phyloP scores from a whole-genome alignment of 306 rosid species.

The Vigna radiata region DNA sequence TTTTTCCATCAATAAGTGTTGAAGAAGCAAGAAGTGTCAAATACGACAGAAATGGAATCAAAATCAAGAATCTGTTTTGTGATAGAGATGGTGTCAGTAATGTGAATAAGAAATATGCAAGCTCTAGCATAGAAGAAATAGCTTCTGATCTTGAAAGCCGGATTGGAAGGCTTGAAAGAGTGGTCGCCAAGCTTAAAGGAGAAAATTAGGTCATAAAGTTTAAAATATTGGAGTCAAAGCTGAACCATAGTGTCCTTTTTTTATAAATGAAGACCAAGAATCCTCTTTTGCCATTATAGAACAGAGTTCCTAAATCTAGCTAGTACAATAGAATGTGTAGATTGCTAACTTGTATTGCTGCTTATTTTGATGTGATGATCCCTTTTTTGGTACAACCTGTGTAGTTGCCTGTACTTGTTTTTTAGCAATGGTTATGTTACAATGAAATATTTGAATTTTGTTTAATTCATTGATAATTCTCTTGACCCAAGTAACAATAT shows the following conservation, averaged over 20 bases:
- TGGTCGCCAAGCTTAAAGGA: conserved; percentile 32
- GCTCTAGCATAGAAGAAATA: neutral
- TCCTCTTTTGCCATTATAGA: conserved; percentile 14
- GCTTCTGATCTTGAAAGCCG: conserved; percentile 37
- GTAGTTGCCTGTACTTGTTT: neutral
- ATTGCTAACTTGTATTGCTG: neutral
- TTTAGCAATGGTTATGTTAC: neutral
- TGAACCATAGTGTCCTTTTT: neutral
- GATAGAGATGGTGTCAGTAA: neutral
- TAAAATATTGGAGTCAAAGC: neutral
- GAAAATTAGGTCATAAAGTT: neutral
- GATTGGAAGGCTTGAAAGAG: conserved; percentile 40
- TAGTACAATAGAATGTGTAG: neutral
- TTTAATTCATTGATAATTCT: neutral
- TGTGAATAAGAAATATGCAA: neutral
- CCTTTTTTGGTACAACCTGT: neutral
- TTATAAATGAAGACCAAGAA: neutral
- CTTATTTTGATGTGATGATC: conserved; percentile 1
- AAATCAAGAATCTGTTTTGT: neutral
- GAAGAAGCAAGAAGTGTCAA: neutral
- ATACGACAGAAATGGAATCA: neutral
- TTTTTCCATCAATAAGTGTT: neutral
- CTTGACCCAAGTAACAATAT: neutral
- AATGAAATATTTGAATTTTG: neutral
- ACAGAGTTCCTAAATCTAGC: neutral